Conservation (phyloP, 169 alveolate genomes). For the Besnoitia besnoiti region DNA sequence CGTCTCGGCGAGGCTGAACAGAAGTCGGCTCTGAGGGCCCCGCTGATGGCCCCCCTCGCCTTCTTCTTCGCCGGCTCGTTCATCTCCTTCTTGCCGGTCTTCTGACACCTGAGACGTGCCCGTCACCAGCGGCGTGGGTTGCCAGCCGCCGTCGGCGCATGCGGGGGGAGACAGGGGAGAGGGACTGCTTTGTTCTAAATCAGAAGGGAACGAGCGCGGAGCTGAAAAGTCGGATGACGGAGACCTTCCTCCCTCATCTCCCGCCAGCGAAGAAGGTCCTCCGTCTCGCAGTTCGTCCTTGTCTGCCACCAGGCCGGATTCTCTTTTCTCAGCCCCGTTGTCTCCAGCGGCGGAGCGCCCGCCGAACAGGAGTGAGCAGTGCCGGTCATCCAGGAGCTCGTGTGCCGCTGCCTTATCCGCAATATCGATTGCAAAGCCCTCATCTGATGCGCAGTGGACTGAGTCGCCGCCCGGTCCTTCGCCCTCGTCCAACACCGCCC, state of each 20-base stretch:
- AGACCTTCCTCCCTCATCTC: too few relatives aligned
- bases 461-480: not conserved
- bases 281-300: not conserved
- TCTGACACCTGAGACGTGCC: not conserved
- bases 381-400: not conserved
- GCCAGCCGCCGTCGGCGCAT: not conserved
- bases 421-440: not conserved
- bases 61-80: not conserved
- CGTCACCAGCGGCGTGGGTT: not conserved
- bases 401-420: not conserved
- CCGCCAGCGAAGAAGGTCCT: too few relatives aligned
- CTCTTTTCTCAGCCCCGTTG: not conserved
- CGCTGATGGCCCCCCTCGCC: not conserved
- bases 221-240: too few relatives aligned
- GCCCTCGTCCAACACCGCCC: slow-evolving; percentile 3
- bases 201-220: too few relatives aligned
- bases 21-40: not conserved
- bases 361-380: not conserved
- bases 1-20: not conserved
- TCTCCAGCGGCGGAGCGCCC: too few relatives aligned
- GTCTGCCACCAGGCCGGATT: not conserved
- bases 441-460: not conserved
- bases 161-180: not conserved
- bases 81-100: not conserved
- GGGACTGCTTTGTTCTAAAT: too few relatives aligned